A percentile compares a stretch with the other conserved stretches of the same genome.
phyloP scores from a whole-genome alignment of 495 filamentous ascomycete genomes.

The Penicillium parvum region DNA sequence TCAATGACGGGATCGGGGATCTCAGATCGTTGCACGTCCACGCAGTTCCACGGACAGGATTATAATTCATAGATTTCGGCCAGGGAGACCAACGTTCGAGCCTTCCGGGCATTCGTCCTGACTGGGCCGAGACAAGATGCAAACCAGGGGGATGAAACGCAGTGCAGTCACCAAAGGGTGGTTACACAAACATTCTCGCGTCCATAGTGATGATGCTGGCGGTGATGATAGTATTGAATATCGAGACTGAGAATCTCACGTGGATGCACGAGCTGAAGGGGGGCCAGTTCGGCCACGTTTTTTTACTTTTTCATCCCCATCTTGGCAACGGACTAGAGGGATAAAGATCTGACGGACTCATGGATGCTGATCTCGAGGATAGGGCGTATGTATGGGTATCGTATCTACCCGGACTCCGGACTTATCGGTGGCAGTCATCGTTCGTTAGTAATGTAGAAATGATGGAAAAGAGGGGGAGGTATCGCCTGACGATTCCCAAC shows the following conservation, averaged over 20 bases:
- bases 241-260: no score
- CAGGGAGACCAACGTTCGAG: conserved; percentile 9
- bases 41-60: neutral
- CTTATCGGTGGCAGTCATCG: no score
- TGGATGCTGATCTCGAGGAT: conserved; percentile 15
- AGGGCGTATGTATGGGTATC: neutral
- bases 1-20: conserved; percentile 5
- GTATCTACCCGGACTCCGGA: conserved; percentile 10
- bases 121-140: conserved; percentile 16
- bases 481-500: conserved; percentile 15
- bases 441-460: neutral
- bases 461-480: conserved; percentile 2
- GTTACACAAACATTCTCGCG: conserved; percentile 18
- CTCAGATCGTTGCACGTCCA: conserved; percentile 3
- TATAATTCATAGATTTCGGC: conserved; percentile 10
- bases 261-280: conserved; percentile 9
- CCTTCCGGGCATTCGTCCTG: conserved; percentile 7
- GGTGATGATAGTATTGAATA: no score
- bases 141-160: conserved; percentile 9
- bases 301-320: conserved; percentile 1
- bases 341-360: conserved; percentile 28
- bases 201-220: neutral
- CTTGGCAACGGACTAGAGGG: conserved; percentile 28
- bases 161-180: conserved; percentile 4
- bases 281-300: conserved; percentile 13